Percentiles rank a stretch among this genome's conserved stretches.
phyloP scores from a whole-genome alignment of 305 asterid species.

The Solanum chacoense region DNA sequence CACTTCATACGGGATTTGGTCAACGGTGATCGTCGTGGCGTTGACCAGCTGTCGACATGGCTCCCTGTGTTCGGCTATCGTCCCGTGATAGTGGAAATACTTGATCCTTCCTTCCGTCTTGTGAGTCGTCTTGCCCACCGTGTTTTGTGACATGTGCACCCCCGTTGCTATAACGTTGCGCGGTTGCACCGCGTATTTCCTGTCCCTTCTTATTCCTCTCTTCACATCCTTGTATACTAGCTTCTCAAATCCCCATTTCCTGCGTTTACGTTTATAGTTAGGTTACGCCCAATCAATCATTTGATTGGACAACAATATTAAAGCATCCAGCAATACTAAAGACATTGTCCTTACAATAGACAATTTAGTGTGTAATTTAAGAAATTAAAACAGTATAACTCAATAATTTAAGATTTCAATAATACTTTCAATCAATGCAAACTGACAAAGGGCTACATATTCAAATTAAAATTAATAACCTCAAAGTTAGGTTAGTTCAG shows the following conservation, averaged over 20 bases:
- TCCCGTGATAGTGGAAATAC: slow-evolving; percentile 79
- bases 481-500: background rate
- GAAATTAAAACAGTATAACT: background rate
- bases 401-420: background rate
- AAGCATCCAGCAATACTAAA: background rate
- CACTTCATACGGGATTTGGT: slow-evolving; percentile 33
- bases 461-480: background rate
- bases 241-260: slow-evolving; percentile 95
- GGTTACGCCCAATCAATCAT: background rate
- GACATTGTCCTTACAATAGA: background rate
- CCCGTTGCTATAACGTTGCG: slow-evolving; percentile 70
- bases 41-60: slow-evolving; percentile 48
- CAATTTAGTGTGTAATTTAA: background rate
- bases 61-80: slow-evolving; percentile 57
- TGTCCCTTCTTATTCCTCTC: slow-evolving; percentile 50
- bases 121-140: slow-evolving; percentile 49
- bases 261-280: background rate
- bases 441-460: background rate
- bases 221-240: slow-evolving; percentile 60
- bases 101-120: slow-evolving; percentile 48
- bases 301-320: background rate
- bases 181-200: slow-evolving; percentile 77
- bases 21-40: slow-evolving; percentile 25
- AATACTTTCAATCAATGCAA: background rate
- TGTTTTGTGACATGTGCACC: slow-evolving; percentile 75